Evolutionary conservation across 2,329 filamentous ascomycete genomes (phyloP).

Genomic region (Penicillium sp.): DNA sequence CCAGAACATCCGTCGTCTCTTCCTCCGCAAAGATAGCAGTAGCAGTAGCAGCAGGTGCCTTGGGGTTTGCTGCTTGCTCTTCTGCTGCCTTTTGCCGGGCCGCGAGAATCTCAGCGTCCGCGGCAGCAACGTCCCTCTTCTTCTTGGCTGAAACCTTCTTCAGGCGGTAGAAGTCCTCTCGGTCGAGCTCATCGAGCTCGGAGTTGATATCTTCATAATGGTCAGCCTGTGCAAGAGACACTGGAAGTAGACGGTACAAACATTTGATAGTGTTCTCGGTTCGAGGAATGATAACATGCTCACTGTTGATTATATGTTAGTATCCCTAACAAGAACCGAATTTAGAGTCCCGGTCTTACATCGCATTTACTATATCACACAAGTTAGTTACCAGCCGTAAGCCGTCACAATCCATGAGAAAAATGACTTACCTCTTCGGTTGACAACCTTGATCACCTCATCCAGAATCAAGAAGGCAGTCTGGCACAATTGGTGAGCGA

Average conservation of each 20-base stretch:
- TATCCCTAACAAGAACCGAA: background rate
- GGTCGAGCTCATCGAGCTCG: constrained; percentile 92
- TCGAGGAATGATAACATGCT: constrained; percentile 82
- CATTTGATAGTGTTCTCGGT: constrained; percentile 99
- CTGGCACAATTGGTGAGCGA: constrained; percentile 40
- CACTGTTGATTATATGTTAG: constrained; percentile 33
- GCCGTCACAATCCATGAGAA: background rate
- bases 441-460: constrained; percentile 99
- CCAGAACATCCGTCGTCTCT: constrained; percentile 65
- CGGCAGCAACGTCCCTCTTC: constrained; percentile 70
- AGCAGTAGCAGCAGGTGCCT: constrained; percentile 37
- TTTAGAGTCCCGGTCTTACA: constrained; percentile 55
- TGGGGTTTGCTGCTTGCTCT: constrained; percentile 58
- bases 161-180: constrained; percentile 95
- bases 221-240: background rate
- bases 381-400: constrained; percentile 23
- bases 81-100: constrained; percentile 31
- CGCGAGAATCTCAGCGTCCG: constrained; percentile 73
- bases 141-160: constrained; percentile 94
- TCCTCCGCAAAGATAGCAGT: constrained; percentile 40
- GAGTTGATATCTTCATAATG: constrained; percentile 80
- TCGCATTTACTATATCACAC: constrained; percentile 72
- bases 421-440: constrained; percentile 71
- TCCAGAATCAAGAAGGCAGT: constrained; percentile 97
- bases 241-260: constrained; percentile 33